A percentile compares a stretch with the other conserved stretches of the same genome.
These are phyloP conservation scores for Clarkia xantiana DNA, from an alignment of 345 rosid genomes.

Conservation along the genomic window DNA sequence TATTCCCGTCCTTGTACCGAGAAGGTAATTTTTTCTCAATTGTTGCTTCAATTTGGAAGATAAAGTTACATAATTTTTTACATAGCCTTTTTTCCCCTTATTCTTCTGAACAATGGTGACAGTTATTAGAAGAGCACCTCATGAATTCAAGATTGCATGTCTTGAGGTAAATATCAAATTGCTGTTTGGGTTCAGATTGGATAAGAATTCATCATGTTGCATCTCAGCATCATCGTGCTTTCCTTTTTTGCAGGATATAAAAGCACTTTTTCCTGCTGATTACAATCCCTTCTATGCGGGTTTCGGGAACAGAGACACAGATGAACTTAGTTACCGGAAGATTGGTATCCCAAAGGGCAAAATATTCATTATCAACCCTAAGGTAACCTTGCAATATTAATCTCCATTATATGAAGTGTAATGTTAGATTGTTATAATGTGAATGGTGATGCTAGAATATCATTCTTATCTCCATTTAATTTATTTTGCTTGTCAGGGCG, in stretches of 20 bases:
- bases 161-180: constrained; percentile 42
- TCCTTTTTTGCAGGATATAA: constrained; percentile 47
- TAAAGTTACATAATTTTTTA: constrained; percentile 2
- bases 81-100: constrained; percentile 4
- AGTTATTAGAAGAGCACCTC: constrained; percentile 94
- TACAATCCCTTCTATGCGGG: constrained; percentile 92
- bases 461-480: background rate
- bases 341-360: constrained; percentile 91
- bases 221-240: background rate
- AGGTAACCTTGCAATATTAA: constrained; percentile 24
- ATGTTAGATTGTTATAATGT: no score
- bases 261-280: constrained; percentile 70
- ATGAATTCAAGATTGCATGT: constrained; percentile 91
- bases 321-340: constrained; percentile 78
- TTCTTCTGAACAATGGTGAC: constrained; percentile 9
- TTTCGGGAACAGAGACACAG: constrained; percentile 84
- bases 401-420: background rate
- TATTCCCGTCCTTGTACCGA: constrained; percentile 77
- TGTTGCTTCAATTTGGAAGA: background rate
- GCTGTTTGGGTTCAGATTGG: background rate
- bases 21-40: constrained; percentile 35
- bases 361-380: constrained; percentile 82
- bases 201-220: background rate
- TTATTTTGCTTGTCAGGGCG: constrained; percentile 39
- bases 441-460: no score